Conservation (phyloP, 495 filamentous ascomycete species). For the Neurospora sp. region DNA sequence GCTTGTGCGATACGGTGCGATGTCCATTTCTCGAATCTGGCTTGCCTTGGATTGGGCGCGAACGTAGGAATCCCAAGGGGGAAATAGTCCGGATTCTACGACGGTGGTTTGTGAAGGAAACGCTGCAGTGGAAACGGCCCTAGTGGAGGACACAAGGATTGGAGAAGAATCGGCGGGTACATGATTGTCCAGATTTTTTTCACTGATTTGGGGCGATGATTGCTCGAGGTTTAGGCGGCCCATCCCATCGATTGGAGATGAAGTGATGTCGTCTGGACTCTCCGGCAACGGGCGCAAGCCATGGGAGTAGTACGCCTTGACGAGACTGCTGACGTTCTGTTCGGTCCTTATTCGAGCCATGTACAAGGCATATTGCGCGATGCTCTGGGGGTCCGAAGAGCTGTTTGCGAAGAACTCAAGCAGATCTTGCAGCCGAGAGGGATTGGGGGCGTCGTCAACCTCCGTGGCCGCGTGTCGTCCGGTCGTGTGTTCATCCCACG, state of each 20-base stretch:
- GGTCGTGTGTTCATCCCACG: conserved; percentile 9
- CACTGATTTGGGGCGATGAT: not conserved
- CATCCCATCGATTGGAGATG: not conserved
- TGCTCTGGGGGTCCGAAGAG: not conserved
- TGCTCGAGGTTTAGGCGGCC: not conserved
- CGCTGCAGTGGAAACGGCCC: not conserved
- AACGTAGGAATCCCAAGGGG: not conserved
- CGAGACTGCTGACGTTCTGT: conserved; percentile 3
- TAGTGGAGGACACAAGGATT: not conserved
- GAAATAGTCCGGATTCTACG: not conserved
- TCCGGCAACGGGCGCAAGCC: not conserved
- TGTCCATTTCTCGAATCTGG: not conserved
- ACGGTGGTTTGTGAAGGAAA: not conserved
- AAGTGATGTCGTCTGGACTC: not conserved
- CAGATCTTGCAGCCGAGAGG: conserved; percentile 6
- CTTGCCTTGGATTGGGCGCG: not conserved
- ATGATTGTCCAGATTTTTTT: not conserved
- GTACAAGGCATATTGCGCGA: not conserved
- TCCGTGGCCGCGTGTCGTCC: not conserved
- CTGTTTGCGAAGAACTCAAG: conserved; percentile 10
- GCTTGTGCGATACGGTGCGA: not conserved
- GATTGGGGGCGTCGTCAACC: not conserved
- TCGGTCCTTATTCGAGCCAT: conserved; percentile 1
- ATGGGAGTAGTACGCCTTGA: not conserved
- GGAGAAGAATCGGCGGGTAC: not conserved